Conservation (phyloP, 257 asterid species). For the Misopates orontium region DNA sequence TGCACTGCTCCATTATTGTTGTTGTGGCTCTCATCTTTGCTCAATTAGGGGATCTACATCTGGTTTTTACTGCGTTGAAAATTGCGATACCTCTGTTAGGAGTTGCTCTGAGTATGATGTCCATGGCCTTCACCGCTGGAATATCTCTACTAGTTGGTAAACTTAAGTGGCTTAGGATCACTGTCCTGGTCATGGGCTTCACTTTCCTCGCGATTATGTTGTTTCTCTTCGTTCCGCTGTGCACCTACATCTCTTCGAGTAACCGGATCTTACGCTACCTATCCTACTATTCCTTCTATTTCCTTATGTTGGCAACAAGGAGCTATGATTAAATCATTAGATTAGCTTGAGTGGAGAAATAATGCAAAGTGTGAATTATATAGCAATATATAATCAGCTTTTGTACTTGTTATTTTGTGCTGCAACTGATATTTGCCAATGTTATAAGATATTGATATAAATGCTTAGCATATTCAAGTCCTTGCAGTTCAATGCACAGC, state of each 20-base stretch:
- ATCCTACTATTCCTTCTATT: slow-evolving; percentile 31
- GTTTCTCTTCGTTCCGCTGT: slow-evolving; percentile 24
- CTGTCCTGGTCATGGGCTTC: slow-evolving; percentile 28
- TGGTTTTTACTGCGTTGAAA: slow-evolving; percentile 22
- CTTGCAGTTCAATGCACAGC: no score
- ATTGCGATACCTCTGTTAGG: slow-evolving; percentile 32
- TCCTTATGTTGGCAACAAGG: slow-evolving; percentile 22
- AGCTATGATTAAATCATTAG: neutral
- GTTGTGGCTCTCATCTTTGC: slow-evolving; percentile 44
- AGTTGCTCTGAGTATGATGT: slow-evolving; percentile 42
- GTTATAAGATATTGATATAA: no score
- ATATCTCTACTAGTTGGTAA: slow-evolving; percentile 30
- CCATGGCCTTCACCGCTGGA: slow-evolving; percentile 43
- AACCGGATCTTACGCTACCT: slow-evolving; percentile 17
- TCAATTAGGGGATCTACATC: slow-evolving; percentile 33
- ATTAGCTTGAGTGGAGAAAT: no score
- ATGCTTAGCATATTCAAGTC: no score
- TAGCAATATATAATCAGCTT: no score
- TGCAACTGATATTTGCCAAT: no score
- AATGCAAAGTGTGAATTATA: no score
- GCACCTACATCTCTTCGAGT: slow-evolving; percentile 4
- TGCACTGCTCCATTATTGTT: slow-evolving; percentile 39
- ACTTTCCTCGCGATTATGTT: slow-evolving; percentile 17
- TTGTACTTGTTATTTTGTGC: no score
- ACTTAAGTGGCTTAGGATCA: slow-evolving; percentile 39